Evolutionary conservation across 805 yeast species (phyloP).

Genomic region (Suhomyces vadensis): DNA sequence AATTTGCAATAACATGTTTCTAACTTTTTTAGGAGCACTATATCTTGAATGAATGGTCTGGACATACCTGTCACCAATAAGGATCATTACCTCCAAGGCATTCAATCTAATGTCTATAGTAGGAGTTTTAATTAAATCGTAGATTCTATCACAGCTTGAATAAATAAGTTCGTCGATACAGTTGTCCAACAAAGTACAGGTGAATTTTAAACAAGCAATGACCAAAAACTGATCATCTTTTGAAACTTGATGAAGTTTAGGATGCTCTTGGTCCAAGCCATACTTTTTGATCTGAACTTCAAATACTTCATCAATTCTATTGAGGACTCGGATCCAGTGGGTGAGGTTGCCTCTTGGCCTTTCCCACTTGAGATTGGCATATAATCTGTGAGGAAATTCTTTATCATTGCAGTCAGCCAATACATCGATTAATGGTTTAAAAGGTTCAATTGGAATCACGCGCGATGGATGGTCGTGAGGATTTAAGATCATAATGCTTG

Average conservation of each 20-base stretch:
- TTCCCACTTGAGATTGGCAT: conserved; percentile 50
- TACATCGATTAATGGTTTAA: conserved; percentile 31
- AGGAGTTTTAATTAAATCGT: conserved; percentile 56
- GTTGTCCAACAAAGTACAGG: conserved; percentile 63
- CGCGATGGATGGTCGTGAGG: conserved; percentile 29
- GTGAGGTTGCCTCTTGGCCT: conserved; percentile 67
- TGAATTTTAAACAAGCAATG: conserved; percentile 57
- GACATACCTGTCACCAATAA: conserved; percentile 62
- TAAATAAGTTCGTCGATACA: conserved; percentile 69
- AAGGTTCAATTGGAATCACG: conserved; percentile 30
- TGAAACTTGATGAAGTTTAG: conserved; percentile 48
- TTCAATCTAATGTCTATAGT: conserved; percentile 58
- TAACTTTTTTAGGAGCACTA: conserved; percentile 45
- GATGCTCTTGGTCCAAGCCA: conserved; percentile 45
- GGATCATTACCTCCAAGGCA: conserved; percentile 60
- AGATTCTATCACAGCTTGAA: conserved; percentile 63
- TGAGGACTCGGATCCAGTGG: conserved; percentile 76
- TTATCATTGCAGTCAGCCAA: conserved; percentile 37
- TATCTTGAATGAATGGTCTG: conserved; percentile 44
- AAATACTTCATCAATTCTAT: conserved; percentile 70
- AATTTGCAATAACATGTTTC: conserved; percentile 50
- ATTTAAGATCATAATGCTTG: conserved; percentile 36
- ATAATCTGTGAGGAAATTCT: conserved; percentile 43
- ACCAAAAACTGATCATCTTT: conserved; percentile 48
- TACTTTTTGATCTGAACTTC: conserved; percentile 57